Base-by-base conservation (phyloP, 164 flowering plant species). In the Piper longum region DNA sequence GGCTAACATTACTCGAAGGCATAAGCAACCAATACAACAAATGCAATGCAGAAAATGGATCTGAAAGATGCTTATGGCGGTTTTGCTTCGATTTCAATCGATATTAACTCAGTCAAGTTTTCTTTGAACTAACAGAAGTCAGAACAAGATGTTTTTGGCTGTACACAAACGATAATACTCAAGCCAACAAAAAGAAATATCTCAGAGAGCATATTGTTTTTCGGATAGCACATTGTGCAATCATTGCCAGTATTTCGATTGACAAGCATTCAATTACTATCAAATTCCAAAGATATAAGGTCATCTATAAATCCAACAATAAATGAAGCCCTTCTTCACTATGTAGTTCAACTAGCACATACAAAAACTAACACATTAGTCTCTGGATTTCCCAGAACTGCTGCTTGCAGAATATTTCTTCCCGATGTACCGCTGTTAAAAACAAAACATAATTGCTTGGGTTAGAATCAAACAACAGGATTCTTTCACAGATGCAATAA, bases 381-480 rank as follows among this genome's bases (percentile, higher is more conserved):
- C 83, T 67, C 68, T 77, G 44, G 67, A 43, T 6, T 64, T 59
- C 66, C 80, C 73, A 58, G 76, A 73, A 54, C 64, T 74, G 60
- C 60, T 63, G 55, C 74, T 65, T 7, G 80, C 69, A 62, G 79
- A 68, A 55, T 82, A 44, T 66, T 64, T 79, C 74, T 78, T 77
- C 59, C 83, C 78, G 16, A 72, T 71, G 60, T 84, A 82, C 70
- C 64, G 80, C 86, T 84, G 82, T 60, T n/a, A 67, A 65, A 64
- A 65, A 19, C 43, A 56, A 52, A 39, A 6, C 26, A 13, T 40
- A 39, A 57, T 17, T 3, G 14, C 36, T 9, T 26, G 42, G 16
- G 14, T 60, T 41, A 4, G 51, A 42, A 57, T 36, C 5, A 48
- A 48, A 48, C 9, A 48, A 9, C 3, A 9, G 9, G 52, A 14